Evolutionary conservation across 345 rosid species (phyloP).

Genomic region (Syzygium aqueum): DNA sequence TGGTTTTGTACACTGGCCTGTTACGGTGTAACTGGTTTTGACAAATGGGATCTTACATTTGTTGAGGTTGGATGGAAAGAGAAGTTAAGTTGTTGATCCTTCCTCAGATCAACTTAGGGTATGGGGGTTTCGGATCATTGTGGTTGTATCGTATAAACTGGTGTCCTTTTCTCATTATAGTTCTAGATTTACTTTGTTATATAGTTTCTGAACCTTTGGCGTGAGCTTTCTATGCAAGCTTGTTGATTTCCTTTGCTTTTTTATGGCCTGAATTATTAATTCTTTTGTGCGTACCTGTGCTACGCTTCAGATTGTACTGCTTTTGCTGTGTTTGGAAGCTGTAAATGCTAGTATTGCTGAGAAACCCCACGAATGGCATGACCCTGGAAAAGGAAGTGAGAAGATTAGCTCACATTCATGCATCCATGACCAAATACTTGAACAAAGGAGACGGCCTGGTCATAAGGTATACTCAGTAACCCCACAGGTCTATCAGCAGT

Average conservation of each 20-base stretch:
- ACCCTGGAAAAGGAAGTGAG: constrained; percentile 29
- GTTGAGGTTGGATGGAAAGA: neutral
- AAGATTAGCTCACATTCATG: constrained; percentile 71
- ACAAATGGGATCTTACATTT: neutral
- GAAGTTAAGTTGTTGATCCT: neutral
- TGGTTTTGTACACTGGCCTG: neutral
- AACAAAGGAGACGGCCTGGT: constrained; percentile 84
- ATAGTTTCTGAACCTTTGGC: constrained; percentile 2
- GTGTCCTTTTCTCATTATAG: neutral
- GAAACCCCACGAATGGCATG: constrained; percentile 23
- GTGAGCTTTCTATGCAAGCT: neutral
- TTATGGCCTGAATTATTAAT: neutral
- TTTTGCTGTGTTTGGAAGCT: constrained; percentile 40
- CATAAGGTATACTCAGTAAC: constrained; percentile 72
- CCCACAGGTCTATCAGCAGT: constrained; percentile 75
- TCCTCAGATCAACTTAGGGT: constrained; percentile 2
- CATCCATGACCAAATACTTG: constrained; percentile 86
- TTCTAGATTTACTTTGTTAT: neutral
- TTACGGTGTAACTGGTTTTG: neutral
- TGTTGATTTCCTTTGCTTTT: neutral
- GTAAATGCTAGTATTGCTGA: constrained; percentile 25
- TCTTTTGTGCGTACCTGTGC: neutral
- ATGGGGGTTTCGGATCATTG: neutral
- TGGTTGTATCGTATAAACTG: neutral
- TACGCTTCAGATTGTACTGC: constrained; percentile 48